Base-by-base conservation (phyloP, 352 stramenopile species). In the Phytophthora sojae region DNA sequence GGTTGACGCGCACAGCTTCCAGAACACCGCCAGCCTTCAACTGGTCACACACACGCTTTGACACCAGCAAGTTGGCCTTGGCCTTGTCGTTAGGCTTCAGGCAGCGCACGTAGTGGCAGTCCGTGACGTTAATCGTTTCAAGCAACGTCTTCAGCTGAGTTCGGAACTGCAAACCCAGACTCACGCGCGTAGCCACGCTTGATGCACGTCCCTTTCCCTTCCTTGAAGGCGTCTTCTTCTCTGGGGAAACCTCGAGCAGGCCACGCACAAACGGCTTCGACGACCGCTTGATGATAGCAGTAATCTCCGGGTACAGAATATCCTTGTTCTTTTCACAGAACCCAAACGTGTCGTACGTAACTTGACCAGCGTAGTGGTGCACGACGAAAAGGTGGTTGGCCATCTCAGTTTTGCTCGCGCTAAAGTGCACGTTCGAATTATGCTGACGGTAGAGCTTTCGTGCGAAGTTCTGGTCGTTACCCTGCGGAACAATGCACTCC, bases 81-180 rank as follows among this genome's bases (percentile, higher is more conserved):
- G 98, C 95, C 14, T 94, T 83, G 77, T 99, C 98, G 75, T 99
- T 99, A 0, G 98, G 97, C 81, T 99, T 99, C 45, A 99, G 90
- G 79, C 97, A 99, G n/a, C 97, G 90, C 25, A 99, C 96, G 78
- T 99, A 99, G 71, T 99, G 97, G 29, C 97, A 98, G 64, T 94
- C 88, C 0, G 96, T 99, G 14, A 88, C 84, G 67, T 97, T 92
- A 39, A 99, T 91, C 21, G 97, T 98, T 35, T 94, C 88, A 14
- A 99, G 90, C 50, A 99, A 79, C 9, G 89, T 79, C 58, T 90
- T 88, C 0, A 99, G 81, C 76, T 99, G 97, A 25, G 67, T 90
- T 19, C 89, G 91, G 75, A 99, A 99, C 73, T 99, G 89, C 2
- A 79, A 83, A n/a, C 85, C 87, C 26, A 96, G 61, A 71, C 86